These are phyloP conservation scores for Volvox africanus DNA, from an alignment of 139 green algal genomes.

Conservation along the genomic window DNA sequence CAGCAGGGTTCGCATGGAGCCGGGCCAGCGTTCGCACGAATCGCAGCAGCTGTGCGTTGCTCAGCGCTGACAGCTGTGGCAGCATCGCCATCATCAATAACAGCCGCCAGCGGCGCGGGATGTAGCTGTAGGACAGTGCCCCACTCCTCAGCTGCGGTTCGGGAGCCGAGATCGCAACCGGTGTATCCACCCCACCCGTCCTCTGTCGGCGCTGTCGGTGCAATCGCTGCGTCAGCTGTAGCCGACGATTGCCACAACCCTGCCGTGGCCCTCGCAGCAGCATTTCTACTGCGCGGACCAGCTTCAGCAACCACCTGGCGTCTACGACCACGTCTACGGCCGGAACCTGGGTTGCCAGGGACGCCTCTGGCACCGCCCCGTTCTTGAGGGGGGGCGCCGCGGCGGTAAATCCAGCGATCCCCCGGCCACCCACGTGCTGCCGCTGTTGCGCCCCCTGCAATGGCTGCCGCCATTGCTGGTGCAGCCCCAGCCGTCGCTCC, in stretches of 20 bases:
- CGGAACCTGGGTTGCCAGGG: neutral
- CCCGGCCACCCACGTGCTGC: neutral
- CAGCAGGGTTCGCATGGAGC: neutral
- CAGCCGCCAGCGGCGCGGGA: constrained; percentile 9
- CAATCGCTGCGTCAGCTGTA: neutral
- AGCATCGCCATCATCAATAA: constrained; percentile 1
- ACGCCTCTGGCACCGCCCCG: neutral
- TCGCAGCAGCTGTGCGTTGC: constrained; percentile 17
- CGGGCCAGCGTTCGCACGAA: neutral
- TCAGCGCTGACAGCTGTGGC: constrained; percentile 28
- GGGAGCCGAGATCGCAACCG: no score
- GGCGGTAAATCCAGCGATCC: neutral
- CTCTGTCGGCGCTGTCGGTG: neutral
- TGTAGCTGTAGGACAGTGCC: neutral
- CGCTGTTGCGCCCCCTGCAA: neutral
- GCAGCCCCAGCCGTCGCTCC: neutral
- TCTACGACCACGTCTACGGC: neutral
- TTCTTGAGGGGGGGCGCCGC: neutral
- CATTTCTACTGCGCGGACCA: constrained; percentile 7
- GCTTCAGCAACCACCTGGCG: neutral
- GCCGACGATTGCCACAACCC: no score
- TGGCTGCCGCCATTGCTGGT: neutral
- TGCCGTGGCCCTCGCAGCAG: neutral
- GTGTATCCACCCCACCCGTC: neutral
- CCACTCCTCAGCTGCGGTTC: no score